Evolutionary conservation across 129 eudicot genomes (phyloP).

Genomic region (Arctium minus): DNA sequence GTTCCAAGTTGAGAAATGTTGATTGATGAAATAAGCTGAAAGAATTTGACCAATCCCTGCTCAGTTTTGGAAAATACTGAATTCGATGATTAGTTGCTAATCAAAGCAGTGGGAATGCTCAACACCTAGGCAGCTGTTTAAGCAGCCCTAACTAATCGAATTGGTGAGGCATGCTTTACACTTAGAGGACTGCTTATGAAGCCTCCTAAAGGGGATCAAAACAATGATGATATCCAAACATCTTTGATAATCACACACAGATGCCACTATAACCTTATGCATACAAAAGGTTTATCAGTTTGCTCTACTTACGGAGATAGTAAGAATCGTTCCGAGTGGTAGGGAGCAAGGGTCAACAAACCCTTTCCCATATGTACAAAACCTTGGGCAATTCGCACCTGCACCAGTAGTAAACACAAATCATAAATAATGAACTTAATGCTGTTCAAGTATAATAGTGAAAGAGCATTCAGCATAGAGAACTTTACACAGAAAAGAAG

Average conservation of each 20-base stretch:
- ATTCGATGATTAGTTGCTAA: not conserved
- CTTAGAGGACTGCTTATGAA: not conserved
- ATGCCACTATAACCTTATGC: too few species aligned
- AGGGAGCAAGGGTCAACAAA: constrained; percentile 80
- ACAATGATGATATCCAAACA: not conserved
- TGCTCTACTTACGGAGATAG: constrained; percentile 76
- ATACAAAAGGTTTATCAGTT: not conserved
- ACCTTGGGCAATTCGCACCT: constrained; percentile 99
- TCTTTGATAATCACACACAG: not conserved
- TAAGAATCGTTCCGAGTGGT: constrained; percentile 91
- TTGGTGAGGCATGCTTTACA: not conserved
- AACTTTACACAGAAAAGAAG: constrained; percentile 82
- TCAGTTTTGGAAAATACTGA: not conserved
- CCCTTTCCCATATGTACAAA: constrained; percentile 97
- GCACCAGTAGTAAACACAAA: constrained; percentile 8
- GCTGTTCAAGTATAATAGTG: not conserved
- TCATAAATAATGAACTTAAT: not conserved
- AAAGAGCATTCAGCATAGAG: not conserved
- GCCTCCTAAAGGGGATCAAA: not conserved
- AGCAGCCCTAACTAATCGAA: not conserved
- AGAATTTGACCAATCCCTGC: not conserved
- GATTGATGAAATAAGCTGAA: not conserved
- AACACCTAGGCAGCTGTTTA: not conserved
- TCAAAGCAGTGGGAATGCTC: not conserved
- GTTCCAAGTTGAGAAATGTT: not conserved